phyloP scores from a whole-genome alignment of 2,329 filamentous ascomycete species.

The Penicillium freii region DNA sequence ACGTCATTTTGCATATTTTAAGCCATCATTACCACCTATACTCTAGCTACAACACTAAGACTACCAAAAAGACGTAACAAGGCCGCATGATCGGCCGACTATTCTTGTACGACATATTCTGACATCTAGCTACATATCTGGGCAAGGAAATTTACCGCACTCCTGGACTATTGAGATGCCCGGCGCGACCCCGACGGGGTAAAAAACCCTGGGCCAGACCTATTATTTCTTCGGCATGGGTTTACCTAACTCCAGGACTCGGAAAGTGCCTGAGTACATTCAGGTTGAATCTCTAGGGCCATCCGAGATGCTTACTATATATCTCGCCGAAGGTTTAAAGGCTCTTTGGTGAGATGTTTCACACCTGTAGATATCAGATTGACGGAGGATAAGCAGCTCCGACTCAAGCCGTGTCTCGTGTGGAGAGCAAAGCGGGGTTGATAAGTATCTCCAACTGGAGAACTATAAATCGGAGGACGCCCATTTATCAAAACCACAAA shows the following conservation, averaged over 20 bases:
- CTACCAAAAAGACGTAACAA: no score
- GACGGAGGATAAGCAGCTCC: neutral
- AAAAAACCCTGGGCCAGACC: neutral
- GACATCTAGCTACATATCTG: no score
- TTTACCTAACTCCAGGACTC: neutral
- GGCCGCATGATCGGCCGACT: no score
- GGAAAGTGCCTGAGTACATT: neutral
- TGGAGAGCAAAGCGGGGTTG: slow-evolving; percentile 20
- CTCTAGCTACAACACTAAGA: no score
- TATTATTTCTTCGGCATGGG: neutral
- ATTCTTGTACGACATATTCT: no score
- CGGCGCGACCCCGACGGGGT: neutral
- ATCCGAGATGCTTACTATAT: neutral
- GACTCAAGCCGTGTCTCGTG: slow-evolving; percentile 12
- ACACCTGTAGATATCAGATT: neutral
- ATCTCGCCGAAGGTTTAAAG: neutral
- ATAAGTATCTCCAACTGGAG: slow-evolving; percentile 3
- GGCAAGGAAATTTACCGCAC: no score
- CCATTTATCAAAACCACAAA: neutral
- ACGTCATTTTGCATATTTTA: no score
- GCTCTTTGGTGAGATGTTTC: neutral
- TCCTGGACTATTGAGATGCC: neutral
- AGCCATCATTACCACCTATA: no score
- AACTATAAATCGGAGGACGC: slow-evolving; percentile 13
- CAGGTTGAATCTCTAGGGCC: neutral